Evolutionary conservation across 1,284 basidiomycete genomes (phyloP), one percentile per base, ranked within the genome.

Genomic region (Mycena sp.): DNA sequence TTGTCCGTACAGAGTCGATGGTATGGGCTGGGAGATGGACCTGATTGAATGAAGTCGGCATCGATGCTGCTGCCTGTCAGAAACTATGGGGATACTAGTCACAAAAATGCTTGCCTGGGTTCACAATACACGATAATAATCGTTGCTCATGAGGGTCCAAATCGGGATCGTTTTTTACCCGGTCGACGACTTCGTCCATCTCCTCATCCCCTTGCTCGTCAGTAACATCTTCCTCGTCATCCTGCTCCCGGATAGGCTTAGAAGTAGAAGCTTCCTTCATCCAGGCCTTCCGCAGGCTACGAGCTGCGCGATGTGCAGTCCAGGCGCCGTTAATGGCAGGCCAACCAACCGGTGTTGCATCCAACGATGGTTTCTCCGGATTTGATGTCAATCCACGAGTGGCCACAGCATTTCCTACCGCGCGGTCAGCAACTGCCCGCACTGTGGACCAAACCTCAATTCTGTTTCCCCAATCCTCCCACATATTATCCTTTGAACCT

Each of bases 11-110:
- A 14, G 93, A 90, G 74, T 97, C 95, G 55, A 96, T 91, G 0
- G 94, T 96, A 71, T 90, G 88, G 19, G 86, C 76, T 14, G 94
- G 94, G 32, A 97, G 84, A 74, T 96, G 93, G n/a, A 96, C 94
- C 69, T 95, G 91, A 52, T 82, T 81, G 76, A 96, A 96, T 0
- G 90, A 88, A 7, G 94, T 95, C n/a, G 89, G 84, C 78, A 94
- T 87, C 0, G 89, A 82, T 40, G 77, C 91, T 92, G 68, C 10
- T 57, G 49, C 49, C 11, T 59, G 12, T 38, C 12, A 63, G 63
- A 58, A 57, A 51, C 14, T 61, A 35, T 23, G n/a, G 46, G 57
- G 65, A 50, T 68, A 41, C 71, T 64, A 37, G 38, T 54, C 2
- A 7, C 37, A 73, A 58, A 19, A 71, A 74, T 14, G 21, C 83